Evolutionary conservation across 23 red algal species (phyloP), one percentile per base, ranked within the genome.

Genomic region (Gracilariopsis chorda): DNA sequence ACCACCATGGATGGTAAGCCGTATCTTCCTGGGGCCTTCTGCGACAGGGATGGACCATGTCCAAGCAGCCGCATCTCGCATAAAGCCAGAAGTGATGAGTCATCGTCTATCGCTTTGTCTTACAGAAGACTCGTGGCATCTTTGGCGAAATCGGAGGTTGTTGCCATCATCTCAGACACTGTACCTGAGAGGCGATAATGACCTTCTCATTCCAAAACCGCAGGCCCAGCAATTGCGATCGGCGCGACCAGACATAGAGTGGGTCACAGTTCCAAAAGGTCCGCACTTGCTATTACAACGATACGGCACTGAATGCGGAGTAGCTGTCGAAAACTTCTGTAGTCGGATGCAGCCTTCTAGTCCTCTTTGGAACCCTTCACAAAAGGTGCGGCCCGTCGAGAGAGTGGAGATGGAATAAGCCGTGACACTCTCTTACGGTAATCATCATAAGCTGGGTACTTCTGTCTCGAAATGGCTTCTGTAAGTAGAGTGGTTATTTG

Each of bases 371-470:
- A 80, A 1, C 23, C 52, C 35, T 53, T 80, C 34, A 20, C 76
- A 0, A 13, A 17, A 27, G 48, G 48, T 2, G 24, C 30, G 20
- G 16, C 19, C 34, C 45, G 27, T 51, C 48, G 14, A 21, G 85
- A 78, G 44, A 89, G 78, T 0, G 85, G 85, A 47, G 69, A 78
- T 2, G 72, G 72, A 40, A 73, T 62, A 27, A 89, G 69, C 51
- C 69, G 58, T 12, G 68, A 78, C 21, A 78, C 72, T 35, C 85
- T 47, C 34, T 76, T 67, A 19, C 77, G 51, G 40, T 92, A 92
- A 73, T 92, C 58, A 5, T 2, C 55, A 40, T 92, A 92, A 4
- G 28, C 13, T 19, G 88, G 58, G 52, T 92, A 92, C 36, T 92
- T 92, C 7, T 44, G 30, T 10, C 34, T 61, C n/a, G 56, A 80